Evolutionary conservation across 441 rosid genomes (phyloP), one percentile per base, ranked within the genome.

Genomic region (Erysimum cheiri): DNA sequence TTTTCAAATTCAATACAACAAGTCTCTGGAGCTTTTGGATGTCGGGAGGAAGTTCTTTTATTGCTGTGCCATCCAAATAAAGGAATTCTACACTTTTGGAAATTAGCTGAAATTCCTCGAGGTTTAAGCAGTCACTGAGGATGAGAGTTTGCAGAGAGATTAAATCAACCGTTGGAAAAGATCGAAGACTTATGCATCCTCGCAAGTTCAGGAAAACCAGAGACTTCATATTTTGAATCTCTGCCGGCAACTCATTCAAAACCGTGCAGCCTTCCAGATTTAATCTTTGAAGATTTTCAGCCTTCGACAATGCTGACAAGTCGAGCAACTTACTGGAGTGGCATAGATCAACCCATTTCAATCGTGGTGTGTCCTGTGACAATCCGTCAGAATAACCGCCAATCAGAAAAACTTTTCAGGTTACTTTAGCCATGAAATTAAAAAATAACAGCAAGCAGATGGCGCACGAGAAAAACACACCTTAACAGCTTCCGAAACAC

Each of bases 1-100:
- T 64, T 9, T 50, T 64, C 59, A 77, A 35, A 36, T 78, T 76
- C 50, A 83, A 43, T 0, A 60, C 0, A 4, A 67, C 58, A 55
- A 80, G 81, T 13, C 29, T 64, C 3, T 50, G 28, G 26, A 84
- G 79, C 1, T 55, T 36, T 0, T 28, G 2, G 1, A 81, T 56
- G 1, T 31, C 1, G 0, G 0, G 4, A 54, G 70, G 64, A 54
- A 71, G 64, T 3, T 1, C 1, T 0, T 1, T 44, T 3, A 71
- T 54, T 26, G 58, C 31, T 0, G 76, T 44, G 9, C 70, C 76
- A 56, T 71, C 76, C 0, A 71, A 11, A 26, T 54, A 9, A 5
- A 71, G 10, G 5, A 17, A 0, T 44, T 63, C 58, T 14, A 71
- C 0, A 35, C 5, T 55, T 44, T 44, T 11, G 0, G 76, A 54